These are phyloP conservation scores for Pythium diclinum DNA, from an alignment of 352 stramenopile genomes.

Conservation along the genomic window DNA sequence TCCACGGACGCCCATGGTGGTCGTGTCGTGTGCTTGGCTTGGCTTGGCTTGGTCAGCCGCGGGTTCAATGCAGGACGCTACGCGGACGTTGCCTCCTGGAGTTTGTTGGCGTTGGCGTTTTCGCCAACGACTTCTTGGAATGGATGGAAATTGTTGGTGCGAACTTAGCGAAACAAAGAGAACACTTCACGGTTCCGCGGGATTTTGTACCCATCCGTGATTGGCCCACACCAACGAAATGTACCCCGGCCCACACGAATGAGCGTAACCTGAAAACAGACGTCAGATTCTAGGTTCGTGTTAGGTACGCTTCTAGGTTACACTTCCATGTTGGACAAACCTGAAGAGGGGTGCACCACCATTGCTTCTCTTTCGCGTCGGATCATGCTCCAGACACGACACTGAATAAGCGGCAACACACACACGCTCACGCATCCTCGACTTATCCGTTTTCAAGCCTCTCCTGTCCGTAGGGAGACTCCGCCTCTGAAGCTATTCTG, in stretches of 20 bases:
- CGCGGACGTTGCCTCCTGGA: not conserved
- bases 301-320: not conserved
- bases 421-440: too few relatives aligned
- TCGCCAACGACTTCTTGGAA: conserved; percentile 1
- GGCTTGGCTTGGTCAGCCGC: not conserved
- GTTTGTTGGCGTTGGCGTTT: conserved; percentile 1
- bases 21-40: not conserved
- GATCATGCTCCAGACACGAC: too few relatives aligned
- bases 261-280: not conserved
- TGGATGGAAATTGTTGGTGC: not conserved
- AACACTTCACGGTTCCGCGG: not conserved
- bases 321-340: too few relatives aligned
- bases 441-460: too few relatives aligned
- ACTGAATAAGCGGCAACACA: too few relatives aligned
- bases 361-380: too few relatives aligned
- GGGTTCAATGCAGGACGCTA: too few relatives aligned
- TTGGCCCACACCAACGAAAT: not conserved
- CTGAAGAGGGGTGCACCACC: too few relatives aligned
- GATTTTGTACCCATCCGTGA: not conserved
- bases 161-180: not conserved
- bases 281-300: not conserved
- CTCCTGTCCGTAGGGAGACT: too few relatives aligned
- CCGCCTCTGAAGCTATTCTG: too few relatives aligned
- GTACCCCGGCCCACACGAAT: not conserved
- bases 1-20: conserved; percentile 57